Conservation (phyloP, 2,329 filamentous ascomycete species). For the Coniosporium tulheliwenetii region DNA sequence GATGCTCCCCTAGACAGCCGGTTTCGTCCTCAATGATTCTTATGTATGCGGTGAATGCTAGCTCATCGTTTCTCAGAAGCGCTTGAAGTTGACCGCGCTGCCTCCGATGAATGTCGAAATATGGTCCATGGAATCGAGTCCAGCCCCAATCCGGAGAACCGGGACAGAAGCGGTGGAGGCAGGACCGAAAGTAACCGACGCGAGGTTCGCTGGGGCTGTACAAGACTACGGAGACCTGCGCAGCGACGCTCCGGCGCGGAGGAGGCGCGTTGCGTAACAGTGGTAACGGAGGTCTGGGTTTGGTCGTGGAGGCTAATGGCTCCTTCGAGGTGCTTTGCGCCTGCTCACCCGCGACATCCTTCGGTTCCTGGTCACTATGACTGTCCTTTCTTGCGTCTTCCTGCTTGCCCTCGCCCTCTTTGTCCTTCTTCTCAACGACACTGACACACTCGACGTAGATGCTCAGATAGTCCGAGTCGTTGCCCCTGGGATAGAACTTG, state of each 20-base stretch:
- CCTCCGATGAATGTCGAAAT: conserved; percentile 42
- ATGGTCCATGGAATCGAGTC: conserved; percentile 44
- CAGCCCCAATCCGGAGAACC: conserved; percentile 47
- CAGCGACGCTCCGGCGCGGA: conserved; percentile 32
- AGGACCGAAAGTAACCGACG: conserved; percentile 38
- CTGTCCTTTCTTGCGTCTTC: conserved; percentile 9
- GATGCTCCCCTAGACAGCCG: conserved; percentile 44
- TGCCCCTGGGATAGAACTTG: conserved; percentile 48
- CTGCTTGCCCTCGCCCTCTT: conserved; percentile 9
- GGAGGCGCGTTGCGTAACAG: conserved; percentile 11
- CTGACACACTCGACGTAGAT: conserved; percentile 47
- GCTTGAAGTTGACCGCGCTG: conserved; percentile 41
- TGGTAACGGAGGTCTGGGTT: conserved; percentile 16
- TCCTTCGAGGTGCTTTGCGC: neutral
- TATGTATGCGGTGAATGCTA: conserved; percentile 47
- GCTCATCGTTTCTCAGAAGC: conserved; percentile 42
- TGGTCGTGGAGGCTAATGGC: neutral
- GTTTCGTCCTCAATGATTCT: conserved; percentile 45
- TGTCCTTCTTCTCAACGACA: conserved; percentile 24
- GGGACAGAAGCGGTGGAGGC: conserved; percentile 42
- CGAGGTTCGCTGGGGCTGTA: conserved; percentile 49
- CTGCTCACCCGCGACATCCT: conserved; percentile 9
- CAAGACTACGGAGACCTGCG: conserved; percentile 44
- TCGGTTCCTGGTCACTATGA: conserved; percentile 8
- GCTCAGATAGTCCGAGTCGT: conserved; percentile 41